A percentile compares a stretch with the other conserved stretches of the same genome.
phyloP scores from a whole-genome alignment of 1,284 basidiomycete species.

The Golubevia sp. region DNA sequence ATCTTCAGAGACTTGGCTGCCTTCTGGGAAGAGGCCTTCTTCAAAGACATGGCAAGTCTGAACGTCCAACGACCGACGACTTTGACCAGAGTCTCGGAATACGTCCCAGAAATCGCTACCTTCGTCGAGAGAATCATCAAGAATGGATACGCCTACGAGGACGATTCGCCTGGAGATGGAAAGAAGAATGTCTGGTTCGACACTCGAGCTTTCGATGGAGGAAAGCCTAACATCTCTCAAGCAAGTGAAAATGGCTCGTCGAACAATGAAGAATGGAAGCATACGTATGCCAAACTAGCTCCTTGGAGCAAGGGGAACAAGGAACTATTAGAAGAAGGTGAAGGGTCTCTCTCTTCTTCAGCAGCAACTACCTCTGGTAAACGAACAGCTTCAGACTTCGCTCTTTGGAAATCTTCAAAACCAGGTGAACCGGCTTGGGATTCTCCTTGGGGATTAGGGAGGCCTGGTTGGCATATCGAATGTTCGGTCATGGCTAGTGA shows the following conservation, averaged over 20 bases:
- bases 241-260: conserved; percentile 62
- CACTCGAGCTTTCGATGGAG: conserved; percentile 81
- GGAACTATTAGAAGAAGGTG: conserved; percentile 87
- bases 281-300: conserved; percentile 90
- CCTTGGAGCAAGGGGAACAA: conserved; percentile 93
- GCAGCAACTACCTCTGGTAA: conserved; percentile 63
- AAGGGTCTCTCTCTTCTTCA: conserved; percentile 68
- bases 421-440: conserved; percentile 97
- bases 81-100: conserved; percentile 94
- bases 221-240: conserved; percentile 49
- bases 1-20: conserved; percentile 83
- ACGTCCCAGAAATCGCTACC: conserved; percentile 88
- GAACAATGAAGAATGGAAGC: conserved; percentile 51
- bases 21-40: conserved; percentile 89
- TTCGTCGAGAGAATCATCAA: conserved; percentile 85
- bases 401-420: conserved; percentile 96
- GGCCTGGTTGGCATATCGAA: conserved; percentile 99
- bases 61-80: conserved; percentile 86
- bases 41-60: conserved; percentile 87
- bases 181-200: conserved; percentile 82
- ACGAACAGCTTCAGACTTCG: conserved; percentile 77
- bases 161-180: conserved; percentile 69
- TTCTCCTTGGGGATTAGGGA: conserved; percentile 93
- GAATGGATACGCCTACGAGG: conserved; percentile 86
- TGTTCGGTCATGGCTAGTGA: conserved; percentile 98